A percentile compares a stretch with the other conserved stretches of the same genome.
Evolutionary conservation across 805 yeast genomes (phyloP).

Genomic region (Teunomyces tritomae): DNA sequence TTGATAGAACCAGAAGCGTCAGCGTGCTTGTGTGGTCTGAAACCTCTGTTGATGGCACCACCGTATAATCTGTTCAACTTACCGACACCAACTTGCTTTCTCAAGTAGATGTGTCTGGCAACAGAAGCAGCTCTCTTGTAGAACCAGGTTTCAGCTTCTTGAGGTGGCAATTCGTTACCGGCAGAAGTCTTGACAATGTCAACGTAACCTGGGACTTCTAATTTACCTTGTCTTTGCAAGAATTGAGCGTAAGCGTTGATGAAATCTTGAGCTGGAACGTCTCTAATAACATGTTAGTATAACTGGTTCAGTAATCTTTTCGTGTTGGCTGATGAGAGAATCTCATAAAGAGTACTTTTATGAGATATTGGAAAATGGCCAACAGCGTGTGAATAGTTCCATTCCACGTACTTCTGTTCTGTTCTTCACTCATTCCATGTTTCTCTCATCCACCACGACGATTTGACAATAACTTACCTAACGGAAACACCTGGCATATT

Average conservation of each 20-base stretch:
- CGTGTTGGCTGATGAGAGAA: conserved; percentile 2
- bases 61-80: conserved; percentile 98
- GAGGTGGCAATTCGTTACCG: conserved; percentile 99
- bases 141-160: conserved; percentile 99
- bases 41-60: conserved; percentile 98
- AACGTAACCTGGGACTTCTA: conserved; percentile 99
- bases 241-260: conserved; percentile 99
- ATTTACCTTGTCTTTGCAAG: conserved; percentile 99
- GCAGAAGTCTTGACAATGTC: conserved; percentile 99
- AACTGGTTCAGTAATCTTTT: conserved; percentile 10
- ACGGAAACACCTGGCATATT: conserved; percentile 98
- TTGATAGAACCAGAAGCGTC: conserved; percentile 99
- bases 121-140: conserved; percentile 99
- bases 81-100: conserved; percentile 99
- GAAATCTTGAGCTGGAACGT: conserved; percentile 99
- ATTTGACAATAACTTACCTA: conserved; percentile 63
- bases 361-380: not conserved
- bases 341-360: not conserved
- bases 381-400: conserved; percentile 3
- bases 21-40: conserved; percentile 96
- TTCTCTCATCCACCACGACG: conserved; percentile 26
- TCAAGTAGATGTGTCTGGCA: conserved; percentile 99
- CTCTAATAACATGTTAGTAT: conserved; percentile 59
- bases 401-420: conserved; percentile 3
- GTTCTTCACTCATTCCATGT: not conserved